These are phyloP conservation scores for Metarhizium guizhouense DNA, from an alignment of 2,329 filamentous ascomycete species.

Conservation along the genomic window DNA sequence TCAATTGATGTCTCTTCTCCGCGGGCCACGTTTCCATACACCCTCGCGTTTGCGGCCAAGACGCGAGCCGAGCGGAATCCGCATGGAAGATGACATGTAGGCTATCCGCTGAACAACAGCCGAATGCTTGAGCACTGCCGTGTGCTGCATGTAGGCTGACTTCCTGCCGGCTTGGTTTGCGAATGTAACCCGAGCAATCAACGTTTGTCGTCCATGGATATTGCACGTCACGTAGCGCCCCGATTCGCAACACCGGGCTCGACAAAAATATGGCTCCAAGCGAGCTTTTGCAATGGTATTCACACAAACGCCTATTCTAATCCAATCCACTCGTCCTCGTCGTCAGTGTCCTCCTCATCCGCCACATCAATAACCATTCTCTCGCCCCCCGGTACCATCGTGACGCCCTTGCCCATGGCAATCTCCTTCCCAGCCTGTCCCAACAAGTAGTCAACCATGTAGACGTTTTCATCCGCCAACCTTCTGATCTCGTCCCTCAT, in stretches of 20 bases:
- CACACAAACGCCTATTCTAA: slow-evolving; percentile 28
- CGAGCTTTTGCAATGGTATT: not conserved
- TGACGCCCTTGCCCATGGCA: slow-evolving; percentile 11
- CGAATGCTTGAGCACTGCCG: too few relatives aligned
- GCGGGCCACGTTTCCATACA: too few relatives aligned
- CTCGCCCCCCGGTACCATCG: slow-evolving; percentile 9
- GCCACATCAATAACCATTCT: slow-evolving; percentile 16
- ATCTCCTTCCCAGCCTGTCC: slow-evolving; percentile 34
- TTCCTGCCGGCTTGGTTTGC: not conserved
- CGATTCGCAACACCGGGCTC: too few relatives aligned
- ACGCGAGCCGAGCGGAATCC: too few relatives aligned
- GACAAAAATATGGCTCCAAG: not conserved
- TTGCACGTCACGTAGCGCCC: too few relatives aligned
- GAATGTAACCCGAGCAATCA: too few relatives aligned
- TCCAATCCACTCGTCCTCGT: slow-evolving; percentile 37
- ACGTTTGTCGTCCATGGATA: too few relatives aligned
- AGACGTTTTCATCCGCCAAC: slow-evolving; percentile 79
- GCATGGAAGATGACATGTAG: too few relatives aligned
- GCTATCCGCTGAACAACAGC: too few relatives aligned
- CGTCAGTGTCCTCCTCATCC: slow-evolving; percentile 23
- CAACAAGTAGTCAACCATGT: slow-evolving; percentile 77
- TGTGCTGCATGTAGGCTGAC: not conserved
- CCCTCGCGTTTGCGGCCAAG: too few relatives aligned
- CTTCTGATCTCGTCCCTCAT: slow-evolving; percentile 77
- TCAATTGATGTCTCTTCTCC: too few relatives aligned